Evolutionary conservation across 768 basidiomycete species (phyloP).

Genomic region (Lactarius sp.): DNA sequence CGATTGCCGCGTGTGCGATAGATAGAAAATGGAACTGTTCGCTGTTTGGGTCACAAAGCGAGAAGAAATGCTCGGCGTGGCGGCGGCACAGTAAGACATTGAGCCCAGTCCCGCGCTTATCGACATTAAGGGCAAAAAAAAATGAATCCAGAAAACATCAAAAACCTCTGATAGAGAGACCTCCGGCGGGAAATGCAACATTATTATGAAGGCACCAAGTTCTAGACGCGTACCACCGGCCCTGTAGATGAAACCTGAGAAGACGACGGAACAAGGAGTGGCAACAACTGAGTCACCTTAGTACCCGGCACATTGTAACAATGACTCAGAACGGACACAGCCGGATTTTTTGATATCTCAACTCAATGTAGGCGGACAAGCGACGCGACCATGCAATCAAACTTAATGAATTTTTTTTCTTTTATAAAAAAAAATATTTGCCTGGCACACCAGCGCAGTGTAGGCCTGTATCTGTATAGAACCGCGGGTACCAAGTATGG

Average conservation of each 20-base stretch:
- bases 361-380: neutral
- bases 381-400: slow-evolving; percentile 12
- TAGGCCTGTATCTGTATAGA: slow-evolving; percentile 10
- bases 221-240: neutral
- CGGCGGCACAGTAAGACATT: neutral
- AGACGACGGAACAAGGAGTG: neutral
- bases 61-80: slow-evolving; percentile 5
- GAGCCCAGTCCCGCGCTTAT: slow-evolving; percentile 3
- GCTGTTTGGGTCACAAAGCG: neutral
- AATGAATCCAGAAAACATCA: slow-evolving; percentile 14
- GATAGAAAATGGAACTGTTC: slow-evolving; percentile 22
- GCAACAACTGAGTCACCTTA: neutral
- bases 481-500: slow-evolving; percentile 17
- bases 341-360: slow-evolving; percentile 4
- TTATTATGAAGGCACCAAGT: slow-evolving; percentile 5
- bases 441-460: slow-evolving; percentile 19
- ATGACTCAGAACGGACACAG: slow-evolving; percentile 13
- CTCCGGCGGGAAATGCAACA: neutral
- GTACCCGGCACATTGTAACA: neutral
- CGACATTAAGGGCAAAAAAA: neutral
- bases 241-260: slow-evolving; percentile 1
- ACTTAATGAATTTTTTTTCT: slow-evolving; percentile 16
- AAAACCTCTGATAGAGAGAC: slow-evolving; percentile 8
- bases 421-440: neutral
- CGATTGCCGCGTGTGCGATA: slow-evolving; percentile 21